A percentile compares a stretch with the other conserved stretches of the same genome.
Evolutionary conservation across 176 grass and related monocot species (phyloP).

Genomic region (Carex myosuroides): DNA sequence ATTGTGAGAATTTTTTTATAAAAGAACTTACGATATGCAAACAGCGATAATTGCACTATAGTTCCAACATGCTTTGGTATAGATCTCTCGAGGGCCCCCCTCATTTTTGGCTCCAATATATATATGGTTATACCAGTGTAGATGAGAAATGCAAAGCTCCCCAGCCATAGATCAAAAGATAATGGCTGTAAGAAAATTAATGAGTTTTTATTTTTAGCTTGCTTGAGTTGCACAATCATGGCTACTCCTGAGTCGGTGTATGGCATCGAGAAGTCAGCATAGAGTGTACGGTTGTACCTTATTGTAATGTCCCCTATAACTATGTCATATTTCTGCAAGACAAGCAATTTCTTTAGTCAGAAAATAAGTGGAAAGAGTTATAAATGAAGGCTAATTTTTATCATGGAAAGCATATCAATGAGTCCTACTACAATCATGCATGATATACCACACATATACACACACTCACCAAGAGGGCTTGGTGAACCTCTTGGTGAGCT

Average conservation of each 20-base stretch:
- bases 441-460: too few species aligned
- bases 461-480: too few species aligned
- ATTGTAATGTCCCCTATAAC: slow-evolving; percentile 42
- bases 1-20: too few species aligned
- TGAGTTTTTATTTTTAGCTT: slow-evolving; percentile 6
- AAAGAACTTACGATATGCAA: neutral
- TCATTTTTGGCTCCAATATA: slow-evolving; percentile 24
- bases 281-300: slow-evolving; percentile 21
- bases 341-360: neutral
- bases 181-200: slow-evolving; percentile 24
- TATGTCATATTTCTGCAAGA: neutral
- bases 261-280: slow-evolving; percentile 37
- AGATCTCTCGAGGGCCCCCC: neutral
- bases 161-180: too few species aligned
- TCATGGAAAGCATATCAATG: too few species aligned
- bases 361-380: too few species aligned
- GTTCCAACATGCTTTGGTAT: neutral
- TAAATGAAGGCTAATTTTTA: too few species aligned
- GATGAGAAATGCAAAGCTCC: slow-evolving; percentile 23
- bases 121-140: slow-evolving; percentile 39
- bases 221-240: slow-evolving; percentile 35
- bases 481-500: too few species aligned
- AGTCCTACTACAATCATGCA: too few species aligned
- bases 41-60: neutral
- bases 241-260: slow-evolving; percentile 37